Evolutionary conservation across 108 stramenopile species (phyloP).

Genomic region (Skeletonema costatum): DNA sequence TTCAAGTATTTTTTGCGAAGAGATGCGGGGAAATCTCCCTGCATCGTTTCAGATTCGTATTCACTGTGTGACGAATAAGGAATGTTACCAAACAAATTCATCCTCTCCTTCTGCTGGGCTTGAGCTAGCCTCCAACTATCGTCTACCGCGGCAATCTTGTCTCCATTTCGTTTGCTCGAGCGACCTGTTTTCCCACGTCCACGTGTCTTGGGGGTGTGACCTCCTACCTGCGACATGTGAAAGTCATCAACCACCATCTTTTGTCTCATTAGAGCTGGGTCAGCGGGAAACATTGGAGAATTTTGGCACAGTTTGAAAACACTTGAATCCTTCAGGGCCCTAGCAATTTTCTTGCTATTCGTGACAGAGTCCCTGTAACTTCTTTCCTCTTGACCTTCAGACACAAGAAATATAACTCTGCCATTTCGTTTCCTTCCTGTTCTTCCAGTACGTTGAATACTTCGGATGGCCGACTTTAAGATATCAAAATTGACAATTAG

Average conservation of each 20-base stretch:
- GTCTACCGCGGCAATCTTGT: slow-evolving; percentile 8
- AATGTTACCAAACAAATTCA: slow-evolving; percentile 18
- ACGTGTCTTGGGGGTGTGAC: slow-evolving; percentile 47
- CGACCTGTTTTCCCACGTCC: slow-evolving; percentile 1
- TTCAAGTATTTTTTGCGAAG: slow-evolving; percentile 20
- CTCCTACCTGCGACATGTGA: slow-evolving; percentile 63
- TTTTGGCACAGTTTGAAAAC: slow-evolving; percentile 55
- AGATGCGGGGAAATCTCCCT: slow-evolving; percentile 13
- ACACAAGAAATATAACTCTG: slow-evolving; percentile 76
- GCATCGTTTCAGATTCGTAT: slow-evolving; percentile 3
- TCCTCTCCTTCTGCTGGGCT: slow-evolving; percentile 47
- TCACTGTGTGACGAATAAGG: slow-evolving; percentile 12
- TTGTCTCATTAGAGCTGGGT: slow-evolving; percentile 36
- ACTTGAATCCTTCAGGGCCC: slow-evolving; percentile 59
- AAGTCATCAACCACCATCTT: slow-evolving; percentile 46
- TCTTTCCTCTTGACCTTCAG: slow-evolving; percentile 75
- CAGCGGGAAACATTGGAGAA: slow-evolving; percentile 59
- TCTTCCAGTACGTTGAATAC: slow-evolving; percentile 88
- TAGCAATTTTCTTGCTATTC: slow-evolving; percentile 52
- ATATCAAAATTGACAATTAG: slow-evolving; percentile 93
- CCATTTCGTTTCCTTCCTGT: slow-evolving; percentile 93
- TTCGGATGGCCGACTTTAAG: slow-evolving; percentile 85
- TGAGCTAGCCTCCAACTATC: slow-evolving; percentile 51
- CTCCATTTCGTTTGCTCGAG: slow-evolving; percentile 4
- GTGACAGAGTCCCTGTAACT: slow-evolving; percentile 34